These are phyloP conservation scores for Blastobotrys proliferans DNA, from an alignment of 1,139 yeast genomes.

Conservation along the genomic window DNA sequence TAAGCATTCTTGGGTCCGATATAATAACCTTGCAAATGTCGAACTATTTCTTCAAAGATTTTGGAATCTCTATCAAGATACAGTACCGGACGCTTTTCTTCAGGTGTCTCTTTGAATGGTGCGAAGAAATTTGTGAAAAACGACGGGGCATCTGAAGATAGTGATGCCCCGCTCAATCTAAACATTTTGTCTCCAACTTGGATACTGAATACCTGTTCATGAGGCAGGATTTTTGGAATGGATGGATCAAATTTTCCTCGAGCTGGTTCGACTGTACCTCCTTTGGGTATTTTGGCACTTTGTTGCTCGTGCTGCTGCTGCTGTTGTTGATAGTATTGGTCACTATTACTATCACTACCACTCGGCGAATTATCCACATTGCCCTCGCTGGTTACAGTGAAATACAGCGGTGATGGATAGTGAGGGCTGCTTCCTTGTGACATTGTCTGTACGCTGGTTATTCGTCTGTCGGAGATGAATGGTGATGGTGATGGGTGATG, in stretches of 20 bases:
- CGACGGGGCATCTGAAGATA: slow-evolving; percentile 69
- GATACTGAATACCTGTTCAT: slow-evolving; percentile 61
- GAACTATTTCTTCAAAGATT: slow-evolving; percentile 60
- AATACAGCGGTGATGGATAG: too few species aligned
- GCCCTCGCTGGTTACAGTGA: too few species aligned
- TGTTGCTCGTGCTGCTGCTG: too few species aligned
- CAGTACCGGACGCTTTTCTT: slow-evolving; percentile 40
- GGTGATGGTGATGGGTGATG: background rate
- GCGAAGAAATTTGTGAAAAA: slow-evolving; percentile 46
- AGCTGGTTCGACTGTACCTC: too few species aligned
- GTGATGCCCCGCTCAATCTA: slow-evolving; percentile 68
- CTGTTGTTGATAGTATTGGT: too few species aligned
- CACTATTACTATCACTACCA: too few species aligned
- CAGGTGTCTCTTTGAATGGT: slow-evolving; percentile 26
- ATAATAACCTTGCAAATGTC: slow-evolving; percentile 68
- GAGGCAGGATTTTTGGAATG: slow-evolving; percentile 59
- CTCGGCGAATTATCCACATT: too few species aligned
- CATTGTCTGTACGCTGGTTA: too few species aligned
- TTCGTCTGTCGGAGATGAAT: too few species aligned
- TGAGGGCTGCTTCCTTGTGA: too few species aligned
- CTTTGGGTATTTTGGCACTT: too few species aligned
- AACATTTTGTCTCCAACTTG: slow-evolving; percentile 61
- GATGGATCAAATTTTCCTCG: slow-evolving; percentile 41
- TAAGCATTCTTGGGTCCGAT: slow-evolving; percentile 54
- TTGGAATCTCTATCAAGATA: slow-evolving; percentile 75